Base-by-base conservation (phyloP, 441 rosid genomes). In the Sinapis alba region DNA sequence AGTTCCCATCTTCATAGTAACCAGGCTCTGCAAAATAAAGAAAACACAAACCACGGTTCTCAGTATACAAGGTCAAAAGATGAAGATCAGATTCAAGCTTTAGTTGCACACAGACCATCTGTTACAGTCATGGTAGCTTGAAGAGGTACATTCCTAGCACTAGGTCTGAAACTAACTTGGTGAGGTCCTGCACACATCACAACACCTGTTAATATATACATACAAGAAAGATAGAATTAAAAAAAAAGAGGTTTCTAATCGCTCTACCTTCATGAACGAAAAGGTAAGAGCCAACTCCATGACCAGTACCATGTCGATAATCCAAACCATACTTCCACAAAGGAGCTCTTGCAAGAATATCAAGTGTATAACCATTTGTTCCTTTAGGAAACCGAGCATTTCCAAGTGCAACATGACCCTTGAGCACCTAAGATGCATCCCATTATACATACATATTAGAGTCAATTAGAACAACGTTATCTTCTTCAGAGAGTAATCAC, bases 111-210 rank as follows among this genome's bases (percentile, higher is more conserved):
- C 96, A 61, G 19, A 93, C 99, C 99, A 78, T 96, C 99, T 16
- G 99, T 96, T 41, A 90, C 97, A 30, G 97, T 96, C 99, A 96
- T 96, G 76, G 96, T 90, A 84, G 89, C 97, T 88, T 93, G 97
- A 0, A 96, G 83, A 23, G 99, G 92, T 58, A 90, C 97, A 80
- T 90, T 83, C 21, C 85, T 85, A 76, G 98, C 91, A 47, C 84
- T 87, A 1, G 94, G 97, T 73, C 96, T 87, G 81, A 86, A 90
- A 77, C 97, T 91, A 78, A 96, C 89, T 68, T 85, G 80, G 81
- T 96, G 99, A 23, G 99, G 99, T 71, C 98, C 98, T 93, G 88
- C 80, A 30, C 27, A 28, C 32, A 45, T 8, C 28, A 36, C 58
- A 34, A 62, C 20, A 61, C 56, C 56, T 50, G 12, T 50, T 18